Percentiles rank a stretch among this genome's conserved stretches.
Conservation (phyloP, 2,329 filamentous ascomycete species). For the Colletotrichum melonis region DNA sequence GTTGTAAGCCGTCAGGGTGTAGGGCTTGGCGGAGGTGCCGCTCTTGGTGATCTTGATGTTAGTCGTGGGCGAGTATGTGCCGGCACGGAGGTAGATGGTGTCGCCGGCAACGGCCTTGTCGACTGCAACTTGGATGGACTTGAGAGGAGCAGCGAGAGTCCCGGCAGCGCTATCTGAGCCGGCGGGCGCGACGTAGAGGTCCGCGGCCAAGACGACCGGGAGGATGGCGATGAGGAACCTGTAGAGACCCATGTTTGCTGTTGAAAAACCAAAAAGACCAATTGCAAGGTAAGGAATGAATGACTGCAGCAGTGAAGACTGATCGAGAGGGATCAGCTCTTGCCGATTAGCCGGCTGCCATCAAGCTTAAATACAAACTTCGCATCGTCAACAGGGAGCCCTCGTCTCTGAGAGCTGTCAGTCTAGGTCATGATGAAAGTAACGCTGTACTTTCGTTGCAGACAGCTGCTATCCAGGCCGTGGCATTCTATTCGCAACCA, state of each 20-base stretch:
- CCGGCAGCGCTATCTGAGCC: constrained; percentile 53
- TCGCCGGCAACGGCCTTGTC: constrained; percentile 58
- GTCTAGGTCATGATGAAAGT: not conserved
- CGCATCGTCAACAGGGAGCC: not conserved
- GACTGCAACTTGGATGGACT: constrained; percentile 59
- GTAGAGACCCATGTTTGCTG: constrained; percentile 30
- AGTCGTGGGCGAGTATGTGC: constrained; percentile 52
- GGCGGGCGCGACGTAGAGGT: constrained; percentile 58
- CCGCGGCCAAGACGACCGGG: constrained; percentile 41
- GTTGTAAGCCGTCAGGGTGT: constrained; percentile 54
- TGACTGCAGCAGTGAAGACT: constrained; percentile 12
- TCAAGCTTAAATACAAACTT: constrained; percentile 34
- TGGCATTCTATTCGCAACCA: constrained; percentile 19
- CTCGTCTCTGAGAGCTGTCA: not conserved
- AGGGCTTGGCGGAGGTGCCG: constrained; percentile 52
- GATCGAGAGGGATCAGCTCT: not conserved
- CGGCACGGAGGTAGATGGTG: constrained; percentile 48
- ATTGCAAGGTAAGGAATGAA: constrained; percentile 7
- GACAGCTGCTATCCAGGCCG: not conserved
- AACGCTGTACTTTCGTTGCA: not conserved
- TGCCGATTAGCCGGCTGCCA: constrained; percentile 19
- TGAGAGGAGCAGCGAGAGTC: constrained; percentile 51
- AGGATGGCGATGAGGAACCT: constrained; percentile 32
- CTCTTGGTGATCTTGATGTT: constrained; percentile 61
- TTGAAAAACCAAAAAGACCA: not conserved